Conservation (phyloP, 176 grass and related monocot species). For the Hyparrhenia diplandra region DNA sequence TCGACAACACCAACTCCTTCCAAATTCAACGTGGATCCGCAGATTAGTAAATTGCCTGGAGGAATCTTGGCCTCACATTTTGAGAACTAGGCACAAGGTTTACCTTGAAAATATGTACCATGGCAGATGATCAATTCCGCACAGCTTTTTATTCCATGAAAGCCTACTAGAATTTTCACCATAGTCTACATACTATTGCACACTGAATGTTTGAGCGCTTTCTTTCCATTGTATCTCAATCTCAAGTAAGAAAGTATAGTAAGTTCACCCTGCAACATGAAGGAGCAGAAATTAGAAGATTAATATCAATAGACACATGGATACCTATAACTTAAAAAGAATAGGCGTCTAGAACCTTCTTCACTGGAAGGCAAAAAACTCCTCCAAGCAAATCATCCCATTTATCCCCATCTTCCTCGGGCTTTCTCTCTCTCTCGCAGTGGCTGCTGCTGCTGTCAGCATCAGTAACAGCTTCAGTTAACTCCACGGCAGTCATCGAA, state of each 20-base stretch:
- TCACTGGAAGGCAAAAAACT: conserved; percentile 97
- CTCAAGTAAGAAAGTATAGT: conserved; percentile 41
- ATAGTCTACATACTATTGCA: conserved; percentile 45
- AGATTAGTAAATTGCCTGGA: conserved; percentile 53
- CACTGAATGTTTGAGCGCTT: conserved; percentile 35
- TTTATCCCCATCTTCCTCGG: conserved; percentile 94
- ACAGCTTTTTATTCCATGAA: conserved; percentile 53
- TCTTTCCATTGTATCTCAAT: conserved; percentile 37
- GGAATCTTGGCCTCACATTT: conserved; percentile 45
- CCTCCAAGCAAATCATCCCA: conserved; percentile 95
- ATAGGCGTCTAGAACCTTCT: conserved; percentile 58
- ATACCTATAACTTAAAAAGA: not conserved
- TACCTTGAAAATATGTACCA: conserved; percentile 57
- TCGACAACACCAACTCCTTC: conserved; percentile 41
- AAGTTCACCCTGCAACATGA: conserved; percentile 57
- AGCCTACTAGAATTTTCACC: conserved; percentile 46
- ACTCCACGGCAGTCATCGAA: conserved; percentile 99
- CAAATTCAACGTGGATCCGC: conserved; percentile 33
- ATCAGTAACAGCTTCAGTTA: conserved; percentile 99
- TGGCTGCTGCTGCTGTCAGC: conserved; percentile 99
- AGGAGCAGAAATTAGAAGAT: conserved; percentile 15
- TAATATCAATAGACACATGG: not conserved
- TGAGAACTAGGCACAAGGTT: conserved; percentile 30
- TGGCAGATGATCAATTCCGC: conserved; percentile 20
- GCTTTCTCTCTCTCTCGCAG: conserved; percentile 99